phyloP scores from a whole-genome alignment of 108 stramenopile species.

The Chaetoceros muelleri region DNA sequence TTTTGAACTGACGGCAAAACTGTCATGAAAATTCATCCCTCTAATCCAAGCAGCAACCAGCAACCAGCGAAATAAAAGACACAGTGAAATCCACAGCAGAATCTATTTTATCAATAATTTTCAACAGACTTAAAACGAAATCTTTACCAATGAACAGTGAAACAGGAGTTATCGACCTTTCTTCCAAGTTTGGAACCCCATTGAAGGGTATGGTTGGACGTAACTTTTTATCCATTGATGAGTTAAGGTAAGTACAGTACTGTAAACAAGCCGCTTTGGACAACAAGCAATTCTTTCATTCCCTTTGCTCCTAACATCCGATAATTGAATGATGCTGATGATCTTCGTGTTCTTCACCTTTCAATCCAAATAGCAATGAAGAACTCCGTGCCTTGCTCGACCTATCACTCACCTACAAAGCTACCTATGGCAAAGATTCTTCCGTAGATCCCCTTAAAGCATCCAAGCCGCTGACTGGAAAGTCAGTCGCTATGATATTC shows the following conservation, averaged over 20 bases:
- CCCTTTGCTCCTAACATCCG: neutral
- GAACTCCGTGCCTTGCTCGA: constrained; percentile 78
- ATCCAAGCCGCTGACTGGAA: constrained; percentile 72
- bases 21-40: too few species aligned
- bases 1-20: too few species aligned
- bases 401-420: constrained; percentile 61
- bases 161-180: too few species aligned
- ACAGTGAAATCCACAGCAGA: too few species aligned
- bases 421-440: constrained; percentile 43
- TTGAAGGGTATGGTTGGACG: constrained; percentile 32
- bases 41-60: too few species aligned
- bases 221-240: constrained; percentile 75
- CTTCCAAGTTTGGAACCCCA: neutral
- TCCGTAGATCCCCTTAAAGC: constrained; percentile 24
- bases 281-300: neutral
- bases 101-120: too few species aligned
- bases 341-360: constrained; percentile 2
- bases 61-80: too few species aligned
- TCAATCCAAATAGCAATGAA: constrained; percentile 36
- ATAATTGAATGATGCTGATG: neutral
- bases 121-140: too few species aligned
- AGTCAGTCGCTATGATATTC: constrained; percentile 90
- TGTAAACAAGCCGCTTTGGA: neutral
- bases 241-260: constrained; percentile 44
- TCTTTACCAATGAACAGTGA: too few species aligned